Evolutionary conservation across 305 asterid species (phyloP).

Genomic region (Andrographis paniculata): DNA sequence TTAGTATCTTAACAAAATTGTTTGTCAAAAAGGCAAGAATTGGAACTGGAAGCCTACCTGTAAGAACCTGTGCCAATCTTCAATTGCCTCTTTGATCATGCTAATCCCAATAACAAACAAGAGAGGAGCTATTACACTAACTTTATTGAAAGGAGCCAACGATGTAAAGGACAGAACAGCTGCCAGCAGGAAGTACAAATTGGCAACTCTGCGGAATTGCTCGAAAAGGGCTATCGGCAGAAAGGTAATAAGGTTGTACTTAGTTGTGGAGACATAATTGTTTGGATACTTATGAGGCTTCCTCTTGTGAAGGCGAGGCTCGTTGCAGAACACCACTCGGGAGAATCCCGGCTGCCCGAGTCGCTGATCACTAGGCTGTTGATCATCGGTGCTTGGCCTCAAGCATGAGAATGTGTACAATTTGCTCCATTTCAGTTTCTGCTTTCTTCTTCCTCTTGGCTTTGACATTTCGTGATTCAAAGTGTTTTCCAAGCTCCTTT

Average conservation of each 20-base stretch:
- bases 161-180: conserved; percentile 47
- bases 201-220: conserved; percentile 76
- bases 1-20: too few species aligned
- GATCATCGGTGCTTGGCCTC: conserved; percentile 27
- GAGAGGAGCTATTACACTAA: conserved; percentile 48
- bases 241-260: conserved; percentile 50
- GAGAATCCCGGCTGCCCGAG: conserved; percentile 55
- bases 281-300: conserved; percentile 38
- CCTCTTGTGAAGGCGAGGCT: conserved; percentile 35
- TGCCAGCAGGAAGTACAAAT: conserved; percentile 59
- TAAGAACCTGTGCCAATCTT: conserved; percentile 64
- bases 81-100: conserved; percentile 67
- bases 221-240: conserved; percentile 66
- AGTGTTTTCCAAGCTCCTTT: neutral
- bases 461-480: conserved; percentile 17
- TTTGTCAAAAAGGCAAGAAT: neutral
- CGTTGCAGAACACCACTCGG: conserved; percentile 61
- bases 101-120: conserved; percentile 63
- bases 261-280: conserved; percentile 65
- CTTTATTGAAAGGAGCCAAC: conserved; percentile 34
- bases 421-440: conserved; percentile 64
- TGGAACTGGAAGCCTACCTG: conserved; percentile 33
- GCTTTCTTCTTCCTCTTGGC: conserved; percentile 26
- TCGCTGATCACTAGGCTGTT: conserved; percentile 18
- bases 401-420: conserved; percentile 61